Base-by-base conservation (phyloP, 2,329 filamentous ascomycete genomes). In the Tricladium varicosporioides region DNA sequence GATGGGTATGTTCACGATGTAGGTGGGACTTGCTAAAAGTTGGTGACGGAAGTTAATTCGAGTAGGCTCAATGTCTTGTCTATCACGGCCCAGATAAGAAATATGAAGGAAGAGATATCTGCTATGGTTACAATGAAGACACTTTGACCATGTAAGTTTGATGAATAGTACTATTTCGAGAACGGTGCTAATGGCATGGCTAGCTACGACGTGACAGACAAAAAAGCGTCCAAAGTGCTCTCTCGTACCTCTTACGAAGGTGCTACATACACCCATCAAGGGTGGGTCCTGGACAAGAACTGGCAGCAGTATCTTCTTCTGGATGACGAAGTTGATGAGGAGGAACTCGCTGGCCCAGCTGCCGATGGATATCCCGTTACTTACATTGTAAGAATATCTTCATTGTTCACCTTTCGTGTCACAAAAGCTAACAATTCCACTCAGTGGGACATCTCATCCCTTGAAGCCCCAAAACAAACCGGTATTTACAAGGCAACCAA, bases 221-320 rank as follows among this genome's bases (percentile, higher is more conserved):
- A 61, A 45, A 55, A 42, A 8, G 50, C 42, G 32, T 78, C 57
- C 11, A 71, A 65, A 16, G 69, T 79, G 49, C 71, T 80, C 56
- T 79, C 77, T 40, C 72, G 71, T 47, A 80, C 78, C 4, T 75
- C 75, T 1, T 81, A 80, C 66, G 72, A 75, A 14, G 78, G 79
- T 45, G 77, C 76, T 13, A 65, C 74, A 7, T 80, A 80, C 69
- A 78, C 77, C 1, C 78, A 81, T 63, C 79, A 81, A 65, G 79
- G 79, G 31, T 73, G 71, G 56, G 58, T 63, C 22, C 57, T 58
- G 22, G 58, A 61, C 42, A 50, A 27, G 18, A 33, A 44, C 18
- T 31, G 22, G 18, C 50, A 52, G 45, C 45, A 57, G 19, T 60
- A 45, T 40, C 50, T 60, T 15, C 48, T 62, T 31, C 53, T 62